A percentile compares a stretch with the other conserved stretches of the same genome.
These are phyloP conservation scores for Collybiopsis confluens DNA, from an alignment of 768 basidiomycete genomes.

Conservation along the genomic window DNA sequence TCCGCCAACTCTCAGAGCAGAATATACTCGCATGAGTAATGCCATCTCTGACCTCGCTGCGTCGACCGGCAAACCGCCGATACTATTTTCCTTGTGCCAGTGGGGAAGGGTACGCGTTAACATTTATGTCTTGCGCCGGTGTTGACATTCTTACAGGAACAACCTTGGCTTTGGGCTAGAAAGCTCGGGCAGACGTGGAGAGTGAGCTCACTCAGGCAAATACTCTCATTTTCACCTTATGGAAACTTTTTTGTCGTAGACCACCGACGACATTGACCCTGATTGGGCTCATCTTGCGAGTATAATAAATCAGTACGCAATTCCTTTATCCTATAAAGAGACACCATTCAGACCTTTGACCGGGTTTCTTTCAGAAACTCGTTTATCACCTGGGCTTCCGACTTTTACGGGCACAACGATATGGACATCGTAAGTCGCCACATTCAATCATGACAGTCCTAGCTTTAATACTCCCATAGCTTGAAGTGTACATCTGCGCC, in stretches of 20 bases:
- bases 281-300: slow-evolving; percentile 46
- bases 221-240: not conserved
- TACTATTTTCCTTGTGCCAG: slow-evolving; percentile 60
- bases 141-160: slow-evolving; percentile 32
- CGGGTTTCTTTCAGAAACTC: slow-evolving; percentile 43
- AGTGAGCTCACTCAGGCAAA: slow-evolving; percentile 27
- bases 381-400: slow-evolving; percentile 56
- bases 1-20: slow-evolving; percentile 26
- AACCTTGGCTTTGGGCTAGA: slow-evolving; percentile 63
- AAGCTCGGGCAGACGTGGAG: slow-evolving; percentile 63
- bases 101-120: slow-evolving; percentile 55
- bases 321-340: not conserved
- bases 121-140: not conserved
- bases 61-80: slow-evolving; percentile 45
- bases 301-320: slow-evolving; percentile 51
- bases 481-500: slow-evolving; percentile 63
- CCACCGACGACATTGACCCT: slow-evolving; percentile 44
- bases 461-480: slow-evolving; percentile 24
- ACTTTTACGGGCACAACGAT: slow-evolving; percentile 68
- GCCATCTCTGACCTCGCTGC: slow-evolving; percentile 49
- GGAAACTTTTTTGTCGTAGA: slow-evolving; percentile 33
- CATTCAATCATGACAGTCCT: not conserved
- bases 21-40: slow-evolving; percentile 56
- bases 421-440: slow-evolving; percentile 52
- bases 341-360: not conserved